phyloP scores from a whole-genome alignment of 305 asterid species.

The Lippia alba region DNA sequence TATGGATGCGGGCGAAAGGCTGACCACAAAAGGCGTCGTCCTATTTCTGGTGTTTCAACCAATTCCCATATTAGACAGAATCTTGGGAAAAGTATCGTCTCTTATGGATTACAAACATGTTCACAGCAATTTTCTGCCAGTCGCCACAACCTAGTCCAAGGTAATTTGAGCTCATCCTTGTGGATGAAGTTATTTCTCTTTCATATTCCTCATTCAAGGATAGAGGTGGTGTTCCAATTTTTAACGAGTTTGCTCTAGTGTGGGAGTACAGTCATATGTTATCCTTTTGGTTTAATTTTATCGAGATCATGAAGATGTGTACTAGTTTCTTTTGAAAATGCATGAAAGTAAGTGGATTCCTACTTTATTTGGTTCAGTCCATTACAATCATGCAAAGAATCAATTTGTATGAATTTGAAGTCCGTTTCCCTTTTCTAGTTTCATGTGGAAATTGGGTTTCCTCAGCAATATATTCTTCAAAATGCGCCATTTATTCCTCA shows the following conservation, averaged over 20 bases:
- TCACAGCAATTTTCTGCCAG: conserved; percentile 28
- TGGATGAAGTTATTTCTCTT: not conserved
- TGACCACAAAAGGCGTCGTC: conserved; percentile 38
- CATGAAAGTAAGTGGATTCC: too few relatives aligned
- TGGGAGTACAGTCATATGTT: too few relatives aligned
- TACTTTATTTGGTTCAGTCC: not conserved
- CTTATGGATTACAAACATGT: conserved; percentile 39
- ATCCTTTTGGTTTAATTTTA: not conserved
- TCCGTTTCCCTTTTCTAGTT: conserved; percentile 6
- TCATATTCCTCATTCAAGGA: not conserved
- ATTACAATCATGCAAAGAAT: not conserved
- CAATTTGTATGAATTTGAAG: conserved; percentile 2
- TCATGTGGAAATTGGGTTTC: not conserved
- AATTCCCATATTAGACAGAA: conserved; percentile 40
- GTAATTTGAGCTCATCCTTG: conserved; percentile 33
- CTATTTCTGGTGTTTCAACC: conserved; percentile 37
- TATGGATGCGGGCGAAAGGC: conserved; percentile 43
- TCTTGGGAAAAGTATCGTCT: conserved; percentile 39
- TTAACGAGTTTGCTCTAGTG: not conserved
- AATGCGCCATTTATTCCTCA: not conserved
- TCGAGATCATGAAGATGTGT: conserved; percentile 5
- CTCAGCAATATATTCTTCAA: conserved; percentile 9
- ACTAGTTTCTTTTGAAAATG: not conserved
- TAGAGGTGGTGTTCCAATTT: conserved; percentile 8
- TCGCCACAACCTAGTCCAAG: conserved; percentile 14